phyloP scores from a whole-genome alignment of 2,329 filamentous ascomycete species.

The Penicillium sp. region DNA sequence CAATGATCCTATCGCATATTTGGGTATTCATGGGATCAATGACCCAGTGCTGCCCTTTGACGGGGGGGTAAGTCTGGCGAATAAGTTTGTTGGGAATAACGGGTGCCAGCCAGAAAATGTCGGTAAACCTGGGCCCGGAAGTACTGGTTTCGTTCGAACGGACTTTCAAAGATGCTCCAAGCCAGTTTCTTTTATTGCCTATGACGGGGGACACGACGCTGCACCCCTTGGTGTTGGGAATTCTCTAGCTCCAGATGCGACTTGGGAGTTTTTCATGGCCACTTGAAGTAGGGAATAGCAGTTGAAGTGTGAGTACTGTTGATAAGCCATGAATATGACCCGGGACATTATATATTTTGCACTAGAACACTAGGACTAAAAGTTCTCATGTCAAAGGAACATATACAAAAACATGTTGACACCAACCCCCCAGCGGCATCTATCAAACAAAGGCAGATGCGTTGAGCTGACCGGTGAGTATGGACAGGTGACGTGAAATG shows the following conservation, averaged over 20 bases:
- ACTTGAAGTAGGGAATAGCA: conserved; percentile 3
- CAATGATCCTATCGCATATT: conserved; percentile 45
- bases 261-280: conserved; percentile 18
- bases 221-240: conserved; percentile 14
- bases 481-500: no score
- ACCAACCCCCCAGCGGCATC: background rate
- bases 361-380: background rate
- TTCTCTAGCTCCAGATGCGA: conserved; percentile 15
- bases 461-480: background rate
- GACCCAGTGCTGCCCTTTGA: conserved; percentile 39
- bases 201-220: conserved; percentile 18
- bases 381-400: background rate
- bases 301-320: background rate
- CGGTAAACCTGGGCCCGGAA: conserved; percentile 8
- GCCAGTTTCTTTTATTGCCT: conserved; percentile 20
- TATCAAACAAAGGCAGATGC: background rate
- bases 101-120: conserved; percentile 33
- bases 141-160: conserved; percentile 8
- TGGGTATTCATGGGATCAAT: conserved; percentile 45
- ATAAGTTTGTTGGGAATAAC: conserved; percentile 45
- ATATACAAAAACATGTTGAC: background rate
- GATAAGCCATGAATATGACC: background rate
- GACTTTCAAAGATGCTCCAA: conserved; percentile 16
- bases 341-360: background rate
- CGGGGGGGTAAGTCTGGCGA: conserved; percentile 40